Evolutionary conservation across 1,139 yeast genomes (phyloP).

Genomic region (Saccharomyces pastorianus): DNA sequence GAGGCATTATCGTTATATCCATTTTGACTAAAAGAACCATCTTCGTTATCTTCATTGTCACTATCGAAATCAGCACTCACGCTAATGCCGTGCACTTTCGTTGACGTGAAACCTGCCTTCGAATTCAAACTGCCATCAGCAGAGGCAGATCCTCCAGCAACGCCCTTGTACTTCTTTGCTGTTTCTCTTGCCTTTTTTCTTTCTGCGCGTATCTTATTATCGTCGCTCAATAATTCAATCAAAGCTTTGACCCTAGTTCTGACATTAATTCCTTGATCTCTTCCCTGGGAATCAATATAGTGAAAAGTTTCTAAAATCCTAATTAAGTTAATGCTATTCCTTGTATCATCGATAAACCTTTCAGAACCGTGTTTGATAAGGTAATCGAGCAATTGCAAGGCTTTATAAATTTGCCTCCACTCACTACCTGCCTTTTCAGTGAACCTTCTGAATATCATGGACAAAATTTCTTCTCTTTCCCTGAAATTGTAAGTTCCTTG

Average conservation of each 20-base stretch:
- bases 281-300: conserved; percentile 86
- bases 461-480: conserved; percentile 68
- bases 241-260: conserved; percentile 83
- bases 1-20: background rate
- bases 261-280: conserved; percentile 94
- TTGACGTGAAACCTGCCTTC: conserved; percentile 27
- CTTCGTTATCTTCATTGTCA: conserved; percentile 49
- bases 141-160: conserved; percentile 47
- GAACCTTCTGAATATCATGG: conserved; percentile 69
- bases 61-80: conserved; percentile 38
- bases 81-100: conserved; percentile 29
- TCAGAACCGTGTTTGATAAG: conserved; percentile 89
- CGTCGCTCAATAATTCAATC: conserved; percentile 65
- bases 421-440: conserved; percentile 93
- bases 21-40: conserved; percentile 5
- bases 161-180: conserved; percentile 71
- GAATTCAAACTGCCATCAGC: conserved; percentile 16
- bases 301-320: conserved; percentile 91
- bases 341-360: conserved; percentile 87
- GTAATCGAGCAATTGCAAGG: conserved; percentile 84
- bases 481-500: conserved; percentile 86
- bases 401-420: conserved; percentile 97
- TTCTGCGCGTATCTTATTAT: conserved; percentile 66
- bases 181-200: conserved; percentile 83
- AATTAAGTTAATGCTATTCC: conserved; percentile 73